Evolutionary conservation across 768 basidiomycete genomes (phyloP).

Genomic region (Serendipita sp.): DNA sequence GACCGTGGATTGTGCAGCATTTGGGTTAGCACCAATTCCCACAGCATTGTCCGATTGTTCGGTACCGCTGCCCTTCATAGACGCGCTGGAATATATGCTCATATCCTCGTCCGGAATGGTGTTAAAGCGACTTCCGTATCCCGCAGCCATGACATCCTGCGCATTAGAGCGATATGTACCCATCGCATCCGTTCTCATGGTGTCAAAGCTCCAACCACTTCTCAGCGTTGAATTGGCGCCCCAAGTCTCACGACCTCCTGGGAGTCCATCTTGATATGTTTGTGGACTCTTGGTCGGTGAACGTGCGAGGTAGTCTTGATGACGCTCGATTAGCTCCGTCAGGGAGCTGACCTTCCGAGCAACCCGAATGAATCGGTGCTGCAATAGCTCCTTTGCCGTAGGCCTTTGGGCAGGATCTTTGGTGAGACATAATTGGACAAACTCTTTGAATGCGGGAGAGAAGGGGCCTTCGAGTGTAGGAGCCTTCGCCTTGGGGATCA

Average conservation of each 20-base stretch:
- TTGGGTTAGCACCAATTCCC: conserved; percentile 34
- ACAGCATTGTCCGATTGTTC: conserved; percentile 26
- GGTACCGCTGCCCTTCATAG: conserved; percentile 33
- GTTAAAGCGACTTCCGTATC: conserved; percentile 14
- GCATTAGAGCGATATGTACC: conserved; percentile 62
- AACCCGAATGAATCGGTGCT: conserved; percentile 80
- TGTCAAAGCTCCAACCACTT: conserved; percentile 96
- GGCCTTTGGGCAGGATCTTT: conserved; percentile 88
- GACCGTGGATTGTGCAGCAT: conserved; percentile 56
- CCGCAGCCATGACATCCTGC: conserved; percentile 38
- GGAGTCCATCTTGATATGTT: conserved; percentile 11
- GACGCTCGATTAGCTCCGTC: conserved; percentile 75
- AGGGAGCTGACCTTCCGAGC: conserved; percentile 74
- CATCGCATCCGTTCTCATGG: conserved; percentile 51
- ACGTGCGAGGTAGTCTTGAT: conserved; percentile 59
- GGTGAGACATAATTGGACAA: conserved; percentile 75
- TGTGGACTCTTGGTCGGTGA: conserved; percentile 26
- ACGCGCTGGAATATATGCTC: conserved; percentile 24
- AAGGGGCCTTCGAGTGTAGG: conserved; percentile 81
- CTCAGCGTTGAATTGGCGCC: conserved; percentile 59
- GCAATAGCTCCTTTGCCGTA: conserved; percentile 77
- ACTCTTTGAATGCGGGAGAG: conserved; percentile 77
- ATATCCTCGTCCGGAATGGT: conserved; percentile 42
- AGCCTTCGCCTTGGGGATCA: conserved; percentile 93
- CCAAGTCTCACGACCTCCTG: conserved; percentile 44